Percentiles rank a stretch among this genome's conserved stretches.
Conservation (phyloP, 257 asterid species). For the Solanum infundibuliforme region DNA sequence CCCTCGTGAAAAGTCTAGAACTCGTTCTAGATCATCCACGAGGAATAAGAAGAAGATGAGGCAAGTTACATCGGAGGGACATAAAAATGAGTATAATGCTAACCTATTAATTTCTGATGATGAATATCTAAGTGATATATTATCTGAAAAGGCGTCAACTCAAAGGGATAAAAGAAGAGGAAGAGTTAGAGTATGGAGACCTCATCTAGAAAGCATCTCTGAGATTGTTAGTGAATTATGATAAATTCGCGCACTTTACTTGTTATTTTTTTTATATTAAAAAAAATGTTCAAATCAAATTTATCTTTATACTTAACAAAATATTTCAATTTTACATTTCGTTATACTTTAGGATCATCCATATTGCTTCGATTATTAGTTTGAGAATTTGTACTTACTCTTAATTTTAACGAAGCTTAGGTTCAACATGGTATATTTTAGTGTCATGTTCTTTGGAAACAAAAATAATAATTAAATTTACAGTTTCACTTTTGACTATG, state of each 20-base stretch:
- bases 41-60: slow-evolving; percentile 29
- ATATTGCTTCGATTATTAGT: neutral
- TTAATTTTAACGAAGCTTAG: neutral
- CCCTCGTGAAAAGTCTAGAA: neutral
- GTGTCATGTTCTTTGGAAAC: neutral
- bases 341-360: neutral
- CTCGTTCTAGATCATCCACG: neutral
- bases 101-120: slow-evolving; percentile 38
- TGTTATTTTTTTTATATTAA: neutral
- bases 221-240: slow-evolving; percentile 48
- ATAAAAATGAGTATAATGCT: neutral
- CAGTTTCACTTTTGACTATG: neutral
- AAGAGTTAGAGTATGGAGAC: slow-evolving; percentile 74
- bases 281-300: neutral
- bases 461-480: neutral
- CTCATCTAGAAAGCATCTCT: slow-evolving; percentile 74
- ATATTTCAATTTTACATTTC: neutral
- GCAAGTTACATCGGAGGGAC: neutral
- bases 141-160: slow-evolving; percentile 50
- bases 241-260: neutral
- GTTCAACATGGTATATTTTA: neutral
- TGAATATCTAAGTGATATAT: slow-evolving; percentile 57
- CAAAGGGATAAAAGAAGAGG: slow-evolving; percentile 77
- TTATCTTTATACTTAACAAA: neutral
- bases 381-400: neutral